Evolutionary conservation across 2,329 filamentous ascomycete genomes (phyloP).

Genomic region (Aspergillus sp.): DNA sequence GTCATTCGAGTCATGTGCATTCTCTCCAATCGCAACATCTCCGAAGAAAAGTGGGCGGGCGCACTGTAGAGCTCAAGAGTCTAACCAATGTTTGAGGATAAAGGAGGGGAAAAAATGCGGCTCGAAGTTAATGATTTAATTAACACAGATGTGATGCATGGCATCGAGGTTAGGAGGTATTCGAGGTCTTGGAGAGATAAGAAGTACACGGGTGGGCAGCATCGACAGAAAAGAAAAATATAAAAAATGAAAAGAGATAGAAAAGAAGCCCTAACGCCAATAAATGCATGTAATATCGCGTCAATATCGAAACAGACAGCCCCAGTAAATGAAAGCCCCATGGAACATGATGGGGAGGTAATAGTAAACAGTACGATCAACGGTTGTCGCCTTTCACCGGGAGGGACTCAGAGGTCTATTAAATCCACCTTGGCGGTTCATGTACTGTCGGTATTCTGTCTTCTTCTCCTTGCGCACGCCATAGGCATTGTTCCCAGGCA

Average conservation of each 20-base stretch:
- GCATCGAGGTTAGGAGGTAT: neutral
- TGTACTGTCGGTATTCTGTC: conserved; percentile 94
- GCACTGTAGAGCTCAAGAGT: neutral
- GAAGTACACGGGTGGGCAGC: neutral
- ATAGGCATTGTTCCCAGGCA: conserved; percentile 81
- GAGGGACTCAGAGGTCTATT: conserved; percentile 51
- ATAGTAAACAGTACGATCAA: neutral
- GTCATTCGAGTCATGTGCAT: conserved; percentile 35
- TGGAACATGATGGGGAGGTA: conserved; percentile 6
- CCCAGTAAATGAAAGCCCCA: conserved; percentile 9
- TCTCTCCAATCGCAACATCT: neutral
- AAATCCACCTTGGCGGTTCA: conserved; percentile 58
- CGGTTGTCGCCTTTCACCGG: conserved; percentile 26
- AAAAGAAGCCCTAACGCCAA: conserved; percentile 26
- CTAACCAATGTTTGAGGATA: neutral
- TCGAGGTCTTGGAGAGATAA: neutral
- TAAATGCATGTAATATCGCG: conserved; percentile 26
- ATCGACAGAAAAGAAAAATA: neutral
- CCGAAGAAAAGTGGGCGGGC: neutral
- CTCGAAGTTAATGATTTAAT: neutral
- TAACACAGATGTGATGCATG: neutral
- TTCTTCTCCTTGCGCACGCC: conserved; percentile 89
- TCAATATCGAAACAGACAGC: conserved; percentile 15
- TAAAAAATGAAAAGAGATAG: neutral
- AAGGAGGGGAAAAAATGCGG: neutral